Conservation (phyloP, 495 filamentous ascomycete species). For the Xylaria acuta region DNA sequence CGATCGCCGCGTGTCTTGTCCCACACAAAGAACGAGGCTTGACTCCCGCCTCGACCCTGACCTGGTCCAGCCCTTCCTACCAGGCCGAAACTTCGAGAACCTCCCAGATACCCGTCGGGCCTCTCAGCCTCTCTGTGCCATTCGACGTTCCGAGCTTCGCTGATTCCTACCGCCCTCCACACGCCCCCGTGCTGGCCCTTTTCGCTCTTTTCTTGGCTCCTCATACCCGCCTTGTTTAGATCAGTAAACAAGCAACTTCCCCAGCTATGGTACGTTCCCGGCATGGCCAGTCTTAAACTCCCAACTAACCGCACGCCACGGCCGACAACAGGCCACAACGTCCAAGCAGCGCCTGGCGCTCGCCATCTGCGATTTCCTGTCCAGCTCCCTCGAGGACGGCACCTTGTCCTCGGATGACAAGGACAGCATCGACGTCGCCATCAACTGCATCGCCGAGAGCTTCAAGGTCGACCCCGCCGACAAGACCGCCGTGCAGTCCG, state of each 20-base stretch:
- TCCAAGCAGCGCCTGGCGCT: constrained; percentile 96
- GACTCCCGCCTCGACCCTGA: neutral
- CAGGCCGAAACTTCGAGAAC: constrained; percentile 1
- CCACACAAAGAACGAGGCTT: constrained; percentile 12
- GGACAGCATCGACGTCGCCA: constrained; percentile 90
- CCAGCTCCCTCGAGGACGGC: constrained; percentile 83
- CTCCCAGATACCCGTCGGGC: neutral
- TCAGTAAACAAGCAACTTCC: neutral
- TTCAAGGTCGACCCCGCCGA: constrained; percentile 92
- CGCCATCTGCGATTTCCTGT: constrained; percentile 94
- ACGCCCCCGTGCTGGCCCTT: neutral
- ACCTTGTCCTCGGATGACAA: constrained; percentile 84
- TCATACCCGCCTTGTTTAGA: neutral
- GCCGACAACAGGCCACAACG: constrained; percentile 51
- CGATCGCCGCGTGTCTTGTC: constrained; percentile 9
- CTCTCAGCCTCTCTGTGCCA: neutral
- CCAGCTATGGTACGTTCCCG: constrained; percentile 10
- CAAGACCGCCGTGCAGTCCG: constrained; percentile 72
- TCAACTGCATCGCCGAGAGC: constrained; percentile 89
- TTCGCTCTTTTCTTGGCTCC: neutral
- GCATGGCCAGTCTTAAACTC: neutral
- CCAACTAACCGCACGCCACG: neutral
- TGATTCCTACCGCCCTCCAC: neutral
- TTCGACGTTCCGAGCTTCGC: neutral
- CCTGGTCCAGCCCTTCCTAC: neutral